Evolutionary conservation across 345 rosid species (phyloP), one percentile per base, ranked within the genome.

Genomic region (Mallotus nudiflorus): DNA sequence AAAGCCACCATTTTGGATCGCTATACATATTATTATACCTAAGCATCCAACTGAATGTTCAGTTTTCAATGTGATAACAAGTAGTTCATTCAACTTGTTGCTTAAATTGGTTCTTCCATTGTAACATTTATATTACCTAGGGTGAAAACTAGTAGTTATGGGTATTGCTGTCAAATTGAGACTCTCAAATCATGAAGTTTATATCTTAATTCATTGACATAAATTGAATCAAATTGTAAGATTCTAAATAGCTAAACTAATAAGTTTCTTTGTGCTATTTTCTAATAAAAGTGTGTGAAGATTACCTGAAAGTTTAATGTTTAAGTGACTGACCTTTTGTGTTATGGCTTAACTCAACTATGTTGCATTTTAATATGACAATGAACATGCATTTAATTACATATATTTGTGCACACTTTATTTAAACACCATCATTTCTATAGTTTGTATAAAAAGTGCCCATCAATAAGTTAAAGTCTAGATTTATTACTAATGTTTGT

Each of bases 1-100:
- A 16, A 95, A 85, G 68, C 79, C 96, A 46, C 98, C 99, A 16
- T 95, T 95, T 80, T 95, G 99, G 99, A 95, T 95, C 68, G 98
- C 99, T 39, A 89, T 95, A 73, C 98, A 95, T 74, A 87, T 90
- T 77, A 87, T 95, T 73, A 89, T 95, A 73, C 98, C 99, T 0
- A 98, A 95, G 84, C 82, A 98, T 15, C 97, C 99, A 3, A 95
- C 99, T 52, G 99, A 95, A 68, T 88, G 90, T 82, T 82, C 96
- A 3, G 96, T 90, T 71, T 89, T 95, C 76, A 89, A 95, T 68
- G 99, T 95, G 2, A 91, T 84, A 52, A 98, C 99, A 84, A 98
- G 99, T 95, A 85, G 63, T 45, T 67, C 48, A 66, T 69, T 65
- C 49, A 65, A 9, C 52, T 65, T 63, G 9, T 42, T 18, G 62